Base-by-base conservation (phyloP, 2,329 filamentous ascomycete species). In the Neodidymelliopsis sp. region DNA sequence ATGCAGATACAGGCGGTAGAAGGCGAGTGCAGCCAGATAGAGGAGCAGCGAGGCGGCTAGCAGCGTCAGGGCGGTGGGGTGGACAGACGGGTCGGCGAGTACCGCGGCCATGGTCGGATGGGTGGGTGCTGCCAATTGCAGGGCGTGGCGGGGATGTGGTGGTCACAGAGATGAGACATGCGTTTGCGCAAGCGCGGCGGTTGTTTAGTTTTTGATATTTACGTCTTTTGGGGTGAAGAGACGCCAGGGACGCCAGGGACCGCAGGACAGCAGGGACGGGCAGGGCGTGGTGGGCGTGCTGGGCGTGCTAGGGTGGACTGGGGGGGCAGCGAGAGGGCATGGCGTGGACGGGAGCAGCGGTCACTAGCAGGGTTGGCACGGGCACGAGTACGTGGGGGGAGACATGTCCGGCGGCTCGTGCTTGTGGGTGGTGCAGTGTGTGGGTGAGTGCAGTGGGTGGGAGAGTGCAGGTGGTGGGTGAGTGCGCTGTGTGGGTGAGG, bases 1-100 rank as follows among this genome's bases (percentile, higher is more conserved):
- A 35, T 79, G 75, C 33, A 78, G 67, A 59, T 70, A 76, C 15
- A 76, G 63, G 45, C 70, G 69, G 56, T 78, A 75, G 43, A 77
- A 4, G 38, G 42, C 42, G 35, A 68, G 54, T 12, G 52, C 60
- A 19, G 57, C 1, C 7, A 57, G 19, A 33, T 67, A 72, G 7
- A 52, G 11, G 22, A 53, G 33, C 16, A 54, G 42, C 4, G 54
- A 36, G 8, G 38, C 45, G 7, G 44, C 49, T 7, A 58, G 49
- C 31, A 62, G 35, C 24, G 47, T 40, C 40, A 50, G 22, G 20
- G 30, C 8, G 27, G 49, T 41, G 20, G 27, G 25, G 54, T 55
- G 22, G 53, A 54, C 45, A 49, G 34, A 19, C 40, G 39, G 16
- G 43, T 16, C 35, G 36, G 22, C 33, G n/a, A 51, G 25, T 15